A percentile compares a stretch with the other conserved stretches of the same genome.
These are phyloP conservation scores for Penicillium angulare DNA, from an alignment of 495 filamentous ascomycete species.

Conservation along the genomic window DNA sequence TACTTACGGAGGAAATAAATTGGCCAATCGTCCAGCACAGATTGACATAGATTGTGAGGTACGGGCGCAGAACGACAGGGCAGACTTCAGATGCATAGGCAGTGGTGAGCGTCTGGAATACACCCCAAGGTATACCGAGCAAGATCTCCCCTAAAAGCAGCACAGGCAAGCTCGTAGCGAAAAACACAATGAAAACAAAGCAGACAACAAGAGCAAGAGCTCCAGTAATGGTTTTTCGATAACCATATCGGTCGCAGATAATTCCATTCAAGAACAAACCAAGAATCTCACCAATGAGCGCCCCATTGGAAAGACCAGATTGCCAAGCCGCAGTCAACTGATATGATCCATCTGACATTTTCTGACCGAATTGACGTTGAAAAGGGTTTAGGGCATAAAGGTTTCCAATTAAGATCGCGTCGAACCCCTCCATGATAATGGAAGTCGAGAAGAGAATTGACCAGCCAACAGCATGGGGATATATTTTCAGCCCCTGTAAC, in stretches of 20 bases:
- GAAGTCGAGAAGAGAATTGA: neutral
- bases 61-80: slow-evolving; percentile 64
- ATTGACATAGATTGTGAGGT: slow-evolving; percentile 71
- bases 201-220: slow-evolving; percentile 56
- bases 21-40: slow-evolving; percentile 74
- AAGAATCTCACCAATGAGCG: slow-evolving; percentile 56
- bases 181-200: slow-evolving; percentile 40
- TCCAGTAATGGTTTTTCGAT: slow-evolving; percentile 58
- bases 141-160: slow-evolving; percentile 67
- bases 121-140: slow-evolving; percentile 71
- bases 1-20: slow-evolving; percentile 49
- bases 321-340: neutral
- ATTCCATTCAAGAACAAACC: slow-evolving; percentile 66
- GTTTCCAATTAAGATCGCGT: neutral
- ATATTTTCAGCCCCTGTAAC: neutral
- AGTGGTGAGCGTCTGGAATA: slow-evolving; percentile 69
- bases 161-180: slow-evolving; percentile 57
- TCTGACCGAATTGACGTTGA: neutral
- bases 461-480: neutral
- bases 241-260: slow-evolving; percentile 64
- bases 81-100: slow-evolving; percentile 73
- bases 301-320: neutral
- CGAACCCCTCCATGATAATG: neutral
- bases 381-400: neutral
- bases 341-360: neutral